These are phyloP conservation scores for Chaetomium olivaceum DNA, from an alignment of 2,329 filamentous ascomycete genomes.

Conservation along the genomic window DNA sequence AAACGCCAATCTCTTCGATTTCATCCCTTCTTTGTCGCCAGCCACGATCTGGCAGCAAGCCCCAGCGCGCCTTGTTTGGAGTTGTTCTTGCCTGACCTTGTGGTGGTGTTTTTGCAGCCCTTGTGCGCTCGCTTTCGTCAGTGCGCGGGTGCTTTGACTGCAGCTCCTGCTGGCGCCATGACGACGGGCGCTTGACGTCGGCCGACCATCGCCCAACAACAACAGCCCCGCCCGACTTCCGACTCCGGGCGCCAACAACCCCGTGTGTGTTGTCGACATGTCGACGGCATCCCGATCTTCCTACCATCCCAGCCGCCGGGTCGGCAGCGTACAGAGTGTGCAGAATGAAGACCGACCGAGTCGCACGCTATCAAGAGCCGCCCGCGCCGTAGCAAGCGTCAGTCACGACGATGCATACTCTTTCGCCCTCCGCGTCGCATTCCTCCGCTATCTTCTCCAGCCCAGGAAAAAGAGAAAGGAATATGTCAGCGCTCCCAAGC, in stretches of 20 bases:
- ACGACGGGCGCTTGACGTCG: conserved; percentile 13
- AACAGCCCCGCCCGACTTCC: not conserved
- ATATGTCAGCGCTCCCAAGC: conserved; percentile 70
- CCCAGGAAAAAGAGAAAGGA: conserved; percentile 87
- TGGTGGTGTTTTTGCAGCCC: not conserved
- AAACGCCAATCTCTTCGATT: conserved; percentile 4
- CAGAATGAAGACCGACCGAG: conserved; percentile 43
- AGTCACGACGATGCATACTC: conserved; percentile 82
- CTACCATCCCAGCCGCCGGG: conserved; percentile 47
- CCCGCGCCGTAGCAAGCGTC: conserved; percentile 48
- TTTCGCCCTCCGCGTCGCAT: conserved; percentile 86
- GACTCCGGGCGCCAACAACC: not conserved
- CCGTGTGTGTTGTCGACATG: conserved; percentile 40
- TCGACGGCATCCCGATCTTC: conserved; percentile 54
- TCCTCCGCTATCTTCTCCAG: conserved; percentile 88
- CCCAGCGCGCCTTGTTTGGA: not conserved
- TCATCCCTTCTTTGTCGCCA: conserved; percentile 3
- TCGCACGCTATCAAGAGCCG: conserved; percentile 49
- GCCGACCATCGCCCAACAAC: conserved; percentile 11
- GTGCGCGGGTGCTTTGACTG: not conserved
- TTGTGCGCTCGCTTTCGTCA: not conserved
- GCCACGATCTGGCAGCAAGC: conserved; percentile 1
- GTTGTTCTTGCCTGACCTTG: not conserved
- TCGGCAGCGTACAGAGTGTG: conserved; percentile 35
- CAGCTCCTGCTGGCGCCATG: conserved; percentile 10